Evolutionary conservation across 2,329 filamentous ascomycete species (phyloP).

Genomic region (Sclerotinia minor): DNA sequence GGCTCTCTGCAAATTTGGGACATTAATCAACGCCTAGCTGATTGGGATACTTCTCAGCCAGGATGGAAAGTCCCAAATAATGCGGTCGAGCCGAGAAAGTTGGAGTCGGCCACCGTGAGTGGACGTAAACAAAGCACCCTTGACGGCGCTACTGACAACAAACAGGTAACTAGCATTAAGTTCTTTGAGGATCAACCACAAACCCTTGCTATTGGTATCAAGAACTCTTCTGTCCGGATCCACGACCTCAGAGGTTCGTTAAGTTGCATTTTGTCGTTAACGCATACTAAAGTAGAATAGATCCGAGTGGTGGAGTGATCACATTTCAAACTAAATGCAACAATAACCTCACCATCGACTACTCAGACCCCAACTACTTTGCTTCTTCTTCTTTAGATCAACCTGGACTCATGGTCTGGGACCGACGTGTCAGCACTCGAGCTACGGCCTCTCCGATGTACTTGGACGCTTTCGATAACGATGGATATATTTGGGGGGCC

Average conservation of each 20-base stretch:
- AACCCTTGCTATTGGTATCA: constrained; percentile 73
- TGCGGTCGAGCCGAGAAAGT: constrained; percentile 52
- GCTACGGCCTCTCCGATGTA: constrained; percentile 56
- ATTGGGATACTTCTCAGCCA: constrained; percentile 48
- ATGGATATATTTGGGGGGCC: constrained; percentile 63
- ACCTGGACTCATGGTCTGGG: constrained; percentile 75
- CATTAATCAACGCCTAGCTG: constrained; percentile 59
- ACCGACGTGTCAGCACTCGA: constrained; percentile 63
- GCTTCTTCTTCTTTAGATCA: constrained; percentile 76
- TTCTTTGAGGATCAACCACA: constrained; percentile 79
- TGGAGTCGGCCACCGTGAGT: constrained; percentile 48
- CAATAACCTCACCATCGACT: constrained; percentile 75
- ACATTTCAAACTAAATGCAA: constrained; percentile 67
- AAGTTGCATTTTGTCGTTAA: not conserved
- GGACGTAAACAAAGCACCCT: not conserved
- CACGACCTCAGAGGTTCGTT: constrained; percentile 73
- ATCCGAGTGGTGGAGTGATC: constrained; percentile 53
- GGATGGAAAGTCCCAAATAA: constrained; percentile 46
- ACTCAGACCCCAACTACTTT: constrained; percentile 79
- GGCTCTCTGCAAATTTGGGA: constrained; percentile 83
- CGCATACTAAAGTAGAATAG: constrained; percentile 36
- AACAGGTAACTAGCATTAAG: constrained; percentile 78
- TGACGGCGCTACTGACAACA: constrained; percentile 47
- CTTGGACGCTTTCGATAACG: constrained; percentile 58
- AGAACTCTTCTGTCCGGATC: constrained; percentile 70